These are phyloP conservation scores for Wickerhamiella spandovensis DNA, from an alignment of 805 yeast genomes.

Conservation along the genomic window DNA sequence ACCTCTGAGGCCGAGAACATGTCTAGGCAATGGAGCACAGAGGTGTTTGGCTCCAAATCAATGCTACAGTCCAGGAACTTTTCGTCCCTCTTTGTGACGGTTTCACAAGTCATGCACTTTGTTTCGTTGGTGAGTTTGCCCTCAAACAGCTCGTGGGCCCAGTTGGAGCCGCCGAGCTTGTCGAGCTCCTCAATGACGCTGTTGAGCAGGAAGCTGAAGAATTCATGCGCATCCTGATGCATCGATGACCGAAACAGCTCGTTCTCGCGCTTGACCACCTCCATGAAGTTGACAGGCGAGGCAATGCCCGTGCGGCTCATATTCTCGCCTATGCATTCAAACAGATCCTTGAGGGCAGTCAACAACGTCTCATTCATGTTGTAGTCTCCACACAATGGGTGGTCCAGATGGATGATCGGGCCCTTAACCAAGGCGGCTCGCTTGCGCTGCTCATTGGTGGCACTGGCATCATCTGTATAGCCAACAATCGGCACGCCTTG, in stretches of 20 bases:
- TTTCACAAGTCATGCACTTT: slow-evolving; percentile 81
- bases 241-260: slow-evolving; percentile 74
- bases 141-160: slow-evolving; percentile 63
- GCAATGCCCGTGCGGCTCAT: slow-evolving; percentile 63
- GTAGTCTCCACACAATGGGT: slow-evolving; percentile 41
- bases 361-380: slow-evolving; percentile 38
- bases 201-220: slow-evolving; percentile 74
- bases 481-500: slow-evolving; percentile 36
- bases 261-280: slow-evolving; percentile 66
- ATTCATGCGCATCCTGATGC: slow-evolving; percentile 99
- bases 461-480: slow-evolving; percentile 28
- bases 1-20: slow-evolving; percentile 80
- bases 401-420: slow-evolving; percentile 74
- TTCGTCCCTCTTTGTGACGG: slow-evolving; percentile 67
- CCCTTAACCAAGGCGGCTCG: slow-evolving; percentile 66
- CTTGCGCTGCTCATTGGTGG: slow-evolving; percentile 59
- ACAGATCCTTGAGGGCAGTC: slow-evolving; percentile 68
- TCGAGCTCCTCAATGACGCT: slow-evolving; percentile 42
- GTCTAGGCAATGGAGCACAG: slow-evolving; percentile 62
- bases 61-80: slow-evolving; percentile 75
- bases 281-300: slow-evolving; percentile 64
- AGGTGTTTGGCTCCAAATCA: slow-evolving; percentile 63
- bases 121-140: slow-evolving; percentile 80
- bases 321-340: slow-evolving; percentile 70
- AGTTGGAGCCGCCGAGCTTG: slow-evolving; percentile 13